A percentile compares a stretch with the other conserved stretches of the same genome.
Evolutionary conservation across 2,329 filamentous ascomycete genomes (phyloP).

Genomic region (Aureobasidium uvarum): DNA sequence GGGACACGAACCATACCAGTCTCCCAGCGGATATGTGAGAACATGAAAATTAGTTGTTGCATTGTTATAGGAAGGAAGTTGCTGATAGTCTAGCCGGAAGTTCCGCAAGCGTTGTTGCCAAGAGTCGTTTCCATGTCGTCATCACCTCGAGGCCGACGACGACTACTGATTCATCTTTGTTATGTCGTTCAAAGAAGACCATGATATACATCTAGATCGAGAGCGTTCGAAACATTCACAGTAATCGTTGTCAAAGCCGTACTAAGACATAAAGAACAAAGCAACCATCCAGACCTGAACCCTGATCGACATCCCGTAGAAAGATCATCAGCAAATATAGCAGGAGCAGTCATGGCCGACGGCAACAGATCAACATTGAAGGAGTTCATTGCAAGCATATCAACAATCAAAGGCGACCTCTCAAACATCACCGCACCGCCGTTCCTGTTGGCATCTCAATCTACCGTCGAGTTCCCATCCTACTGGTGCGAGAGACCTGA

Average conservation of each 20-base stretch:
- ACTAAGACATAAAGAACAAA: neutral
- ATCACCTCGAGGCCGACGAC: slow-evolving; percentile 15
- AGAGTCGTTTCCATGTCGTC: slow-evolving; percentile 19
- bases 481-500: slow-evolving; percentile 49
- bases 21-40: neutral
- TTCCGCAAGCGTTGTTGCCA: slow-evolving; percentile 11
- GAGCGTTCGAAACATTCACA: neutral
- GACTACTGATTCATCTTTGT: neutral
- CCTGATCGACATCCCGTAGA: slow-evolving; percentile 1
- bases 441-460: slow-evolving; percentile 47
- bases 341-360: neutral
- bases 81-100: neutral
- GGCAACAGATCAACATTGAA: slow-evolving; percentile 30
- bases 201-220: no score
- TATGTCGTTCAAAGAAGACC: no score
- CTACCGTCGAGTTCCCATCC: slow-evolving; percentile 48
- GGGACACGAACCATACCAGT: neutral
- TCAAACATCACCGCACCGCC: slow-evolving; percentile 50
- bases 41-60: neutral
- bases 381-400: slow-evolving; percentile 42
- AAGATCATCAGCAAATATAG: neutral
- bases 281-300: neutral
- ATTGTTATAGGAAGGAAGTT: neutral
- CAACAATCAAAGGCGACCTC: slow-evolving; percentile 48
- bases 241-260: neutral